These are phyloP conservation scores for Globisporangium uncinulatum DNA, from an alignment of 352 stramenopile genomes.

Conservation along the genomic window DNA sequence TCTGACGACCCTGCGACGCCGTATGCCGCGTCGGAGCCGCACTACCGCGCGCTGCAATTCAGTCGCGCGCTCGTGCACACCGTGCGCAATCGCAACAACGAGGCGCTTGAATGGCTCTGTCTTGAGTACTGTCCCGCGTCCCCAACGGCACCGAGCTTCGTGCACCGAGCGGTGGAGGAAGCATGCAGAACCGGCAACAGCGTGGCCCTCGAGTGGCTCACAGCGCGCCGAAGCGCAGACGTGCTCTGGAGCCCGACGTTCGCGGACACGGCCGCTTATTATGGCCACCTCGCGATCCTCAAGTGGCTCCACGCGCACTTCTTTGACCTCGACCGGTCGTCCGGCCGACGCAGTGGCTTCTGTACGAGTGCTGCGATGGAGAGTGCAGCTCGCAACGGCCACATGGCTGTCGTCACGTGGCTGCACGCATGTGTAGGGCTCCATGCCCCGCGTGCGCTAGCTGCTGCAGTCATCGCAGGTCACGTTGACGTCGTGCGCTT, in stretches of 20 bases:
- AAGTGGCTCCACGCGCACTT: not conserved
- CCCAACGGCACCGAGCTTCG: not conserved
- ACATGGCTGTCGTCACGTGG: conserved; percentile 4
- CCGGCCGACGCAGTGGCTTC: not conserved
- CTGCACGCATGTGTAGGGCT: not conserved
- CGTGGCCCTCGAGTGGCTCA: not conserved
- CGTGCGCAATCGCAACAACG: not conserved
- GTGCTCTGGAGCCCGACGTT: conserved; percentile 3
- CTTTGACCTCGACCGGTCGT: not conserved
- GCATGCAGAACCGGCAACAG: not conserved
- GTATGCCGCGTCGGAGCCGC: not conserved
- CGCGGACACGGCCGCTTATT: not conserved
- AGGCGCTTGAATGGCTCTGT: not conserved
- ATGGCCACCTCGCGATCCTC: not conserved
- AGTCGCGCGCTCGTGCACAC: not conserved
- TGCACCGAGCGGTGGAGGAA: not conserved
- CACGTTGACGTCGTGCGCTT: conserved; percentile 8
- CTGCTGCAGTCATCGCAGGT: not conserved
- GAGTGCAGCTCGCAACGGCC: conserved; percentile 1
- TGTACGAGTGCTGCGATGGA: not conserved
- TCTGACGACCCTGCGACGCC: not conserved
- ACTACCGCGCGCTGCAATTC: not conserved
- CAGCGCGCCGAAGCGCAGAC: not conserved
- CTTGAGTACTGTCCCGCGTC: not conserved
- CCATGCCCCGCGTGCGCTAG: conserved; percentile 1